Conservation (phyloP, 2,329 filamentous ascomycete species). For the Epichloe gansuensis region DNA sequence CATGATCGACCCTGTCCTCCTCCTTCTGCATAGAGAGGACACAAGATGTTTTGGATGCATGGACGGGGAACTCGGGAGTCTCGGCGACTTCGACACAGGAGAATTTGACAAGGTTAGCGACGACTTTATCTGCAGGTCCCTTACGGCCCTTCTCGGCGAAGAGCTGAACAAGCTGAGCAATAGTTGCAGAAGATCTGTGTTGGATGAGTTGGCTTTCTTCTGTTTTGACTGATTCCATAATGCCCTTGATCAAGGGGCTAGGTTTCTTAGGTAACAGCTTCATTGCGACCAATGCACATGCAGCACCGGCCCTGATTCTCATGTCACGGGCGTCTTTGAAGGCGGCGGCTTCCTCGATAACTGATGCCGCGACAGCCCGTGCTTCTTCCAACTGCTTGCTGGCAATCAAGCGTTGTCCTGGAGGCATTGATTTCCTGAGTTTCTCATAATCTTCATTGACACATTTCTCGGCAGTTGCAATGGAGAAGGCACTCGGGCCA, state of each 20-base stretch:
- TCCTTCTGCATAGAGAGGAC: constrained; percentile 95
- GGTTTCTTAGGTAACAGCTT: constrained; percentile 84
- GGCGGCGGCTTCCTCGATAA: constrained; percentile 66
- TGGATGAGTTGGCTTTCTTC: constrained; percentile 89
- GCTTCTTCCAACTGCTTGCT: constrained; percentile 68
- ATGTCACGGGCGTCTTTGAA: constrained; percentile 75
- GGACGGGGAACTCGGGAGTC: constrained; percentile 85
- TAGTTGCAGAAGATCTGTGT: constrained; percentile 69
- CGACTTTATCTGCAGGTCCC: constrained; percentile 87
- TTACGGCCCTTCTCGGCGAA: constrained; percentile 70
- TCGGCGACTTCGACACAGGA: constrained; percentile 96
- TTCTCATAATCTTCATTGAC: constrained; percentile 75
- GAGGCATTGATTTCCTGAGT: constrained; percentile 77
- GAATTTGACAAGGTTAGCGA: constrained; percentile 91
- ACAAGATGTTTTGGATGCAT: constrained; percentile 62
- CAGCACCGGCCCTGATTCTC: constrained; percentile 74
- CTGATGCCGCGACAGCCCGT: constrained; percentile 52
- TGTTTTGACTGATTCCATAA: constrained; percentile 96
- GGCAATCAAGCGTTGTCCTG: constrained; percentile 76
- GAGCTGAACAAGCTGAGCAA: constrained; percentile 73
- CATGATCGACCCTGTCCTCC: constrained; percentile 86
- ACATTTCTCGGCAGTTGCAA: constrained; percentile 78
- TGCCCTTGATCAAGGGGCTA: constrained; percentile 79
- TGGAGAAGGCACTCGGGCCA: constrained; percentile 82
- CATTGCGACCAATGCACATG: constrained; percentile 81